Base-by-base conservation (phyloP, 2,329 filamentous ascomycete genomes). In the Colletotrichum incanum region DNA sequence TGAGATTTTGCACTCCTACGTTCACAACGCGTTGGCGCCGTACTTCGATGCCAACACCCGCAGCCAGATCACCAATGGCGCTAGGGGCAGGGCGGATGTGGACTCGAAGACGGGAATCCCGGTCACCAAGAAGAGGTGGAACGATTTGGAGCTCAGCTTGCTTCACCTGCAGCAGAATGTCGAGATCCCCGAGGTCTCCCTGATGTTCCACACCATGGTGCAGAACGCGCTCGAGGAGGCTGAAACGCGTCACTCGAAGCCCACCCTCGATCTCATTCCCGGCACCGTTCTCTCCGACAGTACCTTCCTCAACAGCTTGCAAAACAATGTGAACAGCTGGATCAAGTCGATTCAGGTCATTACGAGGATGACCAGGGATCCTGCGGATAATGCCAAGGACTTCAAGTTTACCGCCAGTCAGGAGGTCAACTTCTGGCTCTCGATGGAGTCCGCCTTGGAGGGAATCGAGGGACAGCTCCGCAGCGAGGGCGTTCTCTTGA, bases 361-460 rank as follows among this genome's bases (percentile, higher is more conserved):
- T 76, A 99, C 96, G 49, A 97, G 97, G 84, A 93, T 98, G 86
- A 94, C 94, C 50, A 92, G 95, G 78, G 96, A 99, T 77, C 91
- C 94, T 0, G 86, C 87, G 5, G 92, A 81, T 87, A 89, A 75
- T 88, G 83, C 81, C 66, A 84, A 85, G 73, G 84, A 86, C 68
- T 85, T 86, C 71, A 86, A 83, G 76, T 78, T 78, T 41, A 97
- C 95, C 28, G 96, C 96, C 41, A 96, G 94, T 68, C 96, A 98
- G 81, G 96, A 99, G 82, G 98, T 99, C 82, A 98, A 98, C 82
- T 99, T 99, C 80, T 99, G 96, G 96, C 83, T 99, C 62, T 97
- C 95, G 2, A 98, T 99, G 93, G 97, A 99, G 82, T 93, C 93
- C 20, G 94, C 95, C 5, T 84, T 99, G 74, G 95, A 98, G 80